Conservation (phyloP, 768 basidiomycete genomes). For the Tulasnella sp. region DNA sequence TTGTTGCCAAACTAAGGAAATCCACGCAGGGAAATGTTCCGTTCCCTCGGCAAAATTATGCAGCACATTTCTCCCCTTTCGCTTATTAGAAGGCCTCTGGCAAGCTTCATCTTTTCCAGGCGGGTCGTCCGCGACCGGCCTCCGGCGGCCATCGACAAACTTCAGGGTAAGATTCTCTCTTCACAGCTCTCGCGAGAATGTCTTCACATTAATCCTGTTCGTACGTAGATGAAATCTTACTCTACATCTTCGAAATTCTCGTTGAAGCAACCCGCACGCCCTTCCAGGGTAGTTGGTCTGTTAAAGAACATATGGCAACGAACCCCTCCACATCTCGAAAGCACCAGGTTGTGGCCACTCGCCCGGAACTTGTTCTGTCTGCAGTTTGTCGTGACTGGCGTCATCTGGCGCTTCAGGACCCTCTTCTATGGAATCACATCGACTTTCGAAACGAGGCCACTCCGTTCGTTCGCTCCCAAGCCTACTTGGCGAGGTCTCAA, state of each 20-base stretch:
- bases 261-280: background rate
- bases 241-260: background rate
- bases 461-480: background rate
- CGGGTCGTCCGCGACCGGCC: background rate
- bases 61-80: background rate
- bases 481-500: background rate
- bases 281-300: background rate
- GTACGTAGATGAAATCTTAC: background rate
- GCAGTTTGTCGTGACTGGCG: background rate
- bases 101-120: background rate
- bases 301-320: background rate
- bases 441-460: background rate
- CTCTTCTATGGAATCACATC: background rate
- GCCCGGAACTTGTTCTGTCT: background rate
- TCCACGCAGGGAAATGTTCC: background rate
- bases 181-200: background rate
- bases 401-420: background rate
- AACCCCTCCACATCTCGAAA: background rate
- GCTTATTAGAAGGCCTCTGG: background rate
- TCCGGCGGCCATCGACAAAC: background rate
- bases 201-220: background rate
- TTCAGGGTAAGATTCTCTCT: background rate
- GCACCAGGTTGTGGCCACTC: background rate
- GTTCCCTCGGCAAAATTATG: background rate
- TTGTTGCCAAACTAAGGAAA: background rate